Percentiles rank a stretch among this genome's conserved stretches.
These are phyloP conservation scores for Rosa rugosa DNA, from an alignment of 306 rosid species.

Conservation along the genomic window DNA sequence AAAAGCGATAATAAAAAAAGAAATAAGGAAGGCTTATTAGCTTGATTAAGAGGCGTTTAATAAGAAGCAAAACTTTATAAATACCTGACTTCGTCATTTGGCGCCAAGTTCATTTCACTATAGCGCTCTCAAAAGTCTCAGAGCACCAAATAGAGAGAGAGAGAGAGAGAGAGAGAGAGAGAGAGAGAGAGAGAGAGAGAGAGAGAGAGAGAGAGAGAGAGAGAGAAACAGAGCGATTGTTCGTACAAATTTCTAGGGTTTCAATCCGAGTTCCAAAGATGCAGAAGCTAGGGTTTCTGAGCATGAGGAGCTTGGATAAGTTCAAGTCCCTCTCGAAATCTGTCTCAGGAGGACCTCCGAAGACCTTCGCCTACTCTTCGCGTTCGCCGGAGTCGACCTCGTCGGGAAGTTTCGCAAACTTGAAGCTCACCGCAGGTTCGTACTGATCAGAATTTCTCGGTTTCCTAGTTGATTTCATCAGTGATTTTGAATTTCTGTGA, in stretches of 20 bases:
- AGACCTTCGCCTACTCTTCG: too few relatives aligned
- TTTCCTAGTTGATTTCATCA: too few relatives aligned
- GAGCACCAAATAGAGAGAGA: not conserved
- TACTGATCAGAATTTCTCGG: too few relatives aligned
- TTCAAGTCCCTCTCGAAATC: conserved; percentile 61
- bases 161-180: not conserved
- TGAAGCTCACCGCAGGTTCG: too few relatives aligned
- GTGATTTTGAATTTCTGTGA: too few relatives aligned
- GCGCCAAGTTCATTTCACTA: conserved; percentile 43
- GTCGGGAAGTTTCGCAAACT: too few relatives aligned
- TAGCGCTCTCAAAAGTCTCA: conserved; percentile 4
- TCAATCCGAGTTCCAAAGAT: conserved; percentile 24
- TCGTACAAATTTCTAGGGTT: conserved; percentile 32
- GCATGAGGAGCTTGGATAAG: conserved; percentile 69
- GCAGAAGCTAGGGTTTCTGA: conserved; percentile 63
- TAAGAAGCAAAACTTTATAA: conserved; percentile 10
- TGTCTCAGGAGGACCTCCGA: too few relatives aligned
- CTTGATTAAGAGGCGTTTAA: not conserved
- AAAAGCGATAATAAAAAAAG: too few relatives aligned
- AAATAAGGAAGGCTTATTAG: too few relatives aligned
- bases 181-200: too few relatives aligned
- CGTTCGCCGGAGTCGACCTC: too few relatives aligned
- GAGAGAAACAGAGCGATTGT: conserved; percentile 1
- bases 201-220: conserved; percentile 14
- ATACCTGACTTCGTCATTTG: conserved; percentile 13